A percentile compares a stretch with the other conserved stretches of the same genome.
Evolutionary conservation across 2,329 filamentous ascomycete genomes (phyloP).

Genomic region (Emergomyces africanus): DNA sequence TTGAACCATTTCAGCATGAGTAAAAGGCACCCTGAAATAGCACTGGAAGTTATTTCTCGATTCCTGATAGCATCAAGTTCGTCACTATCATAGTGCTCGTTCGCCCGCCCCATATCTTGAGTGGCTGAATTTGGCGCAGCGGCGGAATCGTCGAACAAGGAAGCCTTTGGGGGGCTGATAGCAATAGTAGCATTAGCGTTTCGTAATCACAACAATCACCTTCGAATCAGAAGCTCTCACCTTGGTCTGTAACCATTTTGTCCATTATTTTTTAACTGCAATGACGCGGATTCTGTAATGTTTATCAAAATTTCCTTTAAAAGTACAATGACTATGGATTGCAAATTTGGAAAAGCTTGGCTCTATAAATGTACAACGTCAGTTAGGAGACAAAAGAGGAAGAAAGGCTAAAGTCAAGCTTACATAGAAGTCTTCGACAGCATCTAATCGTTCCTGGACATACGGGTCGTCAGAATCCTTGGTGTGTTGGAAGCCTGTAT

Average conservation of each 20-base stretch:
- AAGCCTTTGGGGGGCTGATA: neutral
- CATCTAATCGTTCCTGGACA: constrained; percentile 47
- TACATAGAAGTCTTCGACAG: constrained; percentile 77
- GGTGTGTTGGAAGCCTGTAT: constrained; percentile 2
- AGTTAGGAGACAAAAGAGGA: neutral
- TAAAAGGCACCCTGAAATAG: constrained; percentile 76
- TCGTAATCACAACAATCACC: neutral
- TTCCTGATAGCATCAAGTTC: constrained; percentile 71
- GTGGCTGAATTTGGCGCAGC: neutral
- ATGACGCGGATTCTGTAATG: constrained; percentile 68
- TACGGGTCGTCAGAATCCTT: constrained; percentile 26
- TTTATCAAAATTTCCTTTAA: constrained; percentile 79
- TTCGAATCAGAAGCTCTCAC: constrained; percentile 25
- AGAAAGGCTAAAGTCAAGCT: constrained; percentile 26
- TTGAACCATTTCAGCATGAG: constrained; percentile 95
- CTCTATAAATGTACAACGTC: constrained; percentile 36
- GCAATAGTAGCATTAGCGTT: neutral
- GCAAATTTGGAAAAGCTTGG: constrained; percentile 67
- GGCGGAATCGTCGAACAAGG: neutral
- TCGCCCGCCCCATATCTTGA: neutral
- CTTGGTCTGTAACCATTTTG: constrained; percentile 34
- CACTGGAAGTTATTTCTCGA: constrained; percentile 81
- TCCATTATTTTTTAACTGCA: constrained; percentile 37
- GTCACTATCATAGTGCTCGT: constrained; percentile 33
- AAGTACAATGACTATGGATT: constrained; percentile 85